Evolutionary conservation across 768 basidiomycete genomes (phyloP), one percentile per base, ranked within the genome.

Genomic region (Trametes gibbosa): DNA sequence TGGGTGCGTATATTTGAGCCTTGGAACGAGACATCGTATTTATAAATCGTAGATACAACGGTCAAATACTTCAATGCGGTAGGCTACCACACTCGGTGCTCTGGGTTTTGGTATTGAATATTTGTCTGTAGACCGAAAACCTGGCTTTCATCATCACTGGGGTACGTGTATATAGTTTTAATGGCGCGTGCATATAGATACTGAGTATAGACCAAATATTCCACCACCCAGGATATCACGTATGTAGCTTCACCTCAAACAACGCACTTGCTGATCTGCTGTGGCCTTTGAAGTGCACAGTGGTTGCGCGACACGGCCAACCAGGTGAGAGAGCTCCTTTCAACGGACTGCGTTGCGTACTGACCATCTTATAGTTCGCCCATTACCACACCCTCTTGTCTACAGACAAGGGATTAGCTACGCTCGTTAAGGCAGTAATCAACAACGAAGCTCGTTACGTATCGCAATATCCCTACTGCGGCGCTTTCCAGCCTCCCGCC

Each of bases 261-360:
- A 4, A 34, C 5, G 9, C 23, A 23, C 21, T 9, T 37, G 5
- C 19, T 5, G 17, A 24, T 4, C 10, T n/a, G n/a, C 8, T 50
- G 16, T 19, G 19, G 37, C 59, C 43, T n/a, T 34, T 49, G 40
- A 58, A 91, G 89, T 32, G 90, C 90, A 2, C 89, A 91, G 67
- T 92, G 90, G 90, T 77, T 92, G 37, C 85, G 90, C 50, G 89
- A 92, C 68, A 89, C 90, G 21, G 86, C 83, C 24, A 92, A 91
- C 68, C 89, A 90, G 73, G 87, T 85, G 53, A 27, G 72, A 66
- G 13, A 5, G 17, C 29, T 3, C 14, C 25, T 32, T 35, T n/a
- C n/a, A n/a, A 21, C 27, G 37, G 64, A 39, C 35, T 27, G 39
- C 12, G 40, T 48, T 53, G 34, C 64, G 1, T 7, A 6, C 34